Conservation (phyloP, 2,329 filamentous ascomycete species). For the Aspergillus spinulosporus region DNA sequence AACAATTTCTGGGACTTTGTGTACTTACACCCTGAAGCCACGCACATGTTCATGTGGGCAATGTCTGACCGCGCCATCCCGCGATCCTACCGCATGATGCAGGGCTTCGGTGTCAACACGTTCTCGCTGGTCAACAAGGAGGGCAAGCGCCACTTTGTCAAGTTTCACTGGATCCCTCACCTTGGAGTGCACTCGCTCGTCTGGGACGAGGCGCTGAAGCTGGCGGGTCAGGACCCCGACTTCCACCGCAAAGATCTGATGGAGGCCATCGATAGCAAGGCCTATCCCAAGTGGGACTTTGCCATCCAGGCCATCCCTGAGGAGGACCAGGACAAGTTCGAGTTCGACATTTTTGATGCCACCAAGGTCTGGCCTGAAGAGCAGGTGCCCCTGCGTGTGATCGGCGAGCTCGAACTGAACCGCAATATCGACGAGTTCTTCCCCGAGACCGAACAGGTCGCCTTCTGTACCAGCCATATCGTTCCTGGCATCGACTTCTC, state of each 20-base stretch:
- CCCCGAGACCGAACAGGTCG: constrained; percentile 76
- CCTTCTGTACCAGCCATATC: constrained; percentile 78
- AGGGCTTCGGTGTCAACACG: constrained; percentile 40
- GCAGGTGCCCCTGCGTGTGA: constrained; percentile 70
- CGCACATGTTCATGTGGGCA: constrained; percentile 35
- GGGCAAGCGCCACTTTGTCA: constrained; percentile 38
- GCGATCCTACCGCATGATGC: constrained; percentile 39
- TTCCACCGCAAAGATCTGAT: constrained; percentile 77
- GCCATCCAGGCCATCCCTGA: constrained; percentile 78
- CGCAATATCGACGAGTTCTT: constrained; percentile 80
- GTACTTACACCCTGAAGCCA: constrained; percentile 35
- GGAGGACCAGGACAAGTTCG: constrained; percentile 70
- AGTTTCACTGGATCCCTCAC: constrained; percentile 38
- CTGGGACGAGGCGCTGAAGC: constrained; percentile 71
- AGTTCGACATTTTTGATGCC: constrained; percentile 81
- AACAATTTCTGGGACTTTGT: constrained; percentile 55
- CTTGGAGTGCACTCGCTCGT: constrained; percentile 38
- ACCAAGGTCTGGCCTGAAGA: constrained; percentile 88
- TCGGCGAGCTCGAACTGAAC: constrained; percentile 78
- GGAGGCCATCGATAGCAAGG: constrained; percentile 70
- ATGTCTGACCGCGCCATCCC: constrained; percentile 41
- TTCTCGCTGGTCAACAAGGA: constrained; percentile 35
- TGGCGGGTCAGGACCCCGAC: constrained; percentile 73
- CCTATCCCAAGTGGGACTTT: constrained; percentile 76
- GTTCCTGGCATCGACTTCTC: constrained; percentile 77